Evolutionary conservation across 2,329 filamentous ascomycete genomes (phyloP), one percentile per base, ranked within the genome.

Genomic region (Microdochium trichocladiopsis): DNA sequence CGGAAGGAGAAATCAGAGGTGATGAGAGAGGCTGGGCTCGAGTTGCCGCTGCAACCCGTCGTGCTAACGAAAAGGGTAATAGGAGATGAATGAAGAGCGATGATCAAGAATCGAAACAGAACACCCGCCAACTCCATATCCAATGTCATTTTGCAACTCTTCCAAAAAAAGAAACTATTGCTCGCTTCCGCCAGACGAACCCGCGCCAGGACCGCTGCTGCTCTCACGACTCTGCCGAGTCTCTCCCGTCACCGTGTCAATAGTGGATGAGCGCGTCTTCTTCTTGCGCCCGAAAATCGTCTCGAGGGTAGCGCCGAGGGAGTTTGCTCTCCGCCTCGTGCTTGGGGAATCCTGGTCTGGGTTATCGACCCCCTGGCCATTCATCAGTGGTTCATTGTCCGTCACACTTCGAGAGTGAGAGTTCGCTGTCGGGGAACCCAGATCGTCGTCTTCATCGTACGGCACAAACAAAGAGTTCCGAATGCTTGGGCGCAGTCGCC

Each of bases 401-500:
- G 36, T 36, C 36, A 52, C 49, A 25, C 52, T 25, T 47, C 54
- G 50, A 11, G 63, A 51, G n/a, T 62, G 59, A n/a, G 59, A 53
- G 21, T 59, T 60, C n/a, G 56, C 55, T 4, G 50, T 52, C 6
- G 52, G 54, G 10, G 54, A 56, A 18, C 56, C 48, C 12, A 63
- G 56, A 28, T 64, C 58, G 51, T 63, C 62, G 25, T 73, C 69
- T 21, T 70, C 69, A 18, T 72, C 70, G 47, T 77, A 71, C 47
- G 75, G 68, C 55, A 81, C 75, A 61, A 79, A 83, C 33, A 83
- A 66, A 51, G 79, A 81, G 12, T 78, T 73, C 48, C 78, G 69
- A 25, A 83, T 72, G 49, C 73, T 75, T 9, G 74, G 74, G 48
- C 77, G 71, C 51, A 76, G 69, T 12, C 77, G 72, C 48, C 73